Conservation (phyloP, 371 early-diverging fungal species). For the Mycotypha africana region DNA sequence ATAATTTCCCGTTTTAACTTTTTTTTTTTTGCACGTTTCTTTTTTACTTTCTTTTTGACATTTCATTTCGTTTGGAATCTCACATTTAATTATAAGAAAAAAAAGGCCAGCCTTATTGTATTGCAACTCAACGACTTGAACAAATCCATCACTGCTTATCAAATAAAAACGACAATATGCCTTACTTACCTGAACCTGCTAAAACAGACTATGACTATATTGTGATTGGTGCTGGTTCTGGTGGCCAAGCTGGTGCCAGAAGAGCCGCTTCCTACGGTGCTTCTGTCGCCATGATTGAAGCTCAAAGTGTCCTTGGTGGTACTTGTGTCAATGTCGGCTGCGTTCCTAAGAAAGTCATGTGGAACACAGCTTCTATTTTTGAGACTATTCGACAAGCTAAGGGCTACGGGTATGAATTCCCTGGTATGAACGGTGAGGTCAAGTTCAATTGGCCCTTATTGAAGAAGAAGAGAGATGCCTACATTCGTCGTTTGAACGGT, state of each 20-base stretch:
- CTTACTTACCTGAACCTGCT: constrained; percentile 13
- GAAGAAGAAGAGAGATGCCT: constrained; percentile 89
- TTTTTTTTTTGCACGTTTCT: no score
- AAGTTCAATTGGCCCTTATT: constrained; percentile 38
- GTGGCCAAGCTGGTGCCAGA: constrained; percentile 88
- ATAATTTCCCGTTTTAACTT: no score
- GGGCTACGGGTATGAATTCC: constrained; percentile 76
- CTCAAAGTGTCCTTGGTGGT: constrained; percentile 78
- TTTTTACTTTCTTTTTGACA: no score
- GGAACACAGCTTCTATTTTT: constrained; percentile 82
- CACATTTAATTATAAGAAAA: no score
- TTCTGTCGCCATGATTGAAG: constrained; percentile 87
- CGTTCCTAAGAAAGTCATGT: constrained; percentile 98
- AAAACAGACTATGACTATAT: constrained; percentile 74
- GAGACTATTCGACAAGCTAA: constrained; percentile 80
- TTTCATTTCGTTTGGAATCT: no score
- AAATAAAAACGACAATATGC: constrained; percentile 28
- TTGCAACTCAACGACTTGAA: constrained; percentile 8
- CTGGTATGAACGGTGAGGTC: constrained; percentile 2
- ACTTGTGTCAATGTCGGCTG: constrained; percentile 98
- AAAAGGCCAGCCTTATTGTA: no score
- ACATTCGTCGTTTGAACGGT: constrained; percentile 87
- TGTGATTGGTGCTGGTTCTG: constrained; percentile 88
- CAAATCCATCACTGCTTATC: constrained; percentile 10
- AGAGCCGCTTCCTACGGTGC: constrained; percentile 90